Base-by-base conservation (phyloP, 495 filamentous ascomycete species). In the Jackrogersella multiformis region DNA sequence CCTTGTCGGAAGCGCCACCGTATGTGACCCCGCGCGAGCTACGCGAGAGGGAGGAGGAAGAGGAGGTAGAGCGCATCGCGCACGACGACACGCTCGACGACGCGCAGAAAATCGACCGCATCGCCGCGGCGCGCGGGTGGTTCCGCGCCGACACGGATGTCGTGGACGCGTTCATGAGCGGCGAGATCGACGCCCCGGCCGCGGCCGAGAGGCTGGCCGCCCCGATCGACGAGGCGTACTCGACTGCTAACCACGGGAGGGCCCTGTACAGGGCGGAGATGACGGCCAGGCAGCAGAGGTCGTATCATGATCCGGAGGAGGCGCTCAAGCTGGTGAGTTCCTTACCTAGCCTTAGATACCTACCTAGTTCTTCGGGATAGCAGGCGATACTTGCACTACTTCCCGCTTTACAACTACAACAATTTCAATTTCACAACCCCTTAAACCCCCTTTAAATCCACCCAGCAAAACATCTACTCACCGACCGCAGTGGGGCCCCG, bases 211-310 rank as follows among this genome's bases (percentile, higher is more conserved):
- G 21, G 8, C 30, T 66, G 4, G 56, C 56, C 5, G 9, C 10
- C 6, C 63, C 63, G 2, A 61, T 66, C 38, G 56, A 66, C 12
- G 35, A 23, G 23, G 12, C 38, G 30, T 66, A 34, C 39, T 54
- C 63, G n/a, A 55, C 24, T 8, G 63, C 46, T 1, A 56, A 66
- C 46, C 20, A 53, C 16, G 54, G 54, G 4, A 24, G 44, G 13
- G 44, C 6, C 7, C 0, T 42, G 30, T 20, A 51, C 5, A 39
- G 9, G 1, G 60, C 4, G 8, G 34, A 36, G 34, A 36, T 9
- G 12, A 36, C 34, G 34, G 34, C 34, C 4, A 3, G 34, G 2
- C 2, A 9, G 4, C 34, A 64, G 39, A 48, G 26, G 60, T 20
- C n/a, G 24, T 36, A 36, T 9, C 34, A 36, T 36, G 12, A 9